These are phyloP conservation scores for Tolypocladium cylindrosporum DNA, from an alignment of 2,329 filamentous ascomycete species.

Conservation along the genomic window DNA sequence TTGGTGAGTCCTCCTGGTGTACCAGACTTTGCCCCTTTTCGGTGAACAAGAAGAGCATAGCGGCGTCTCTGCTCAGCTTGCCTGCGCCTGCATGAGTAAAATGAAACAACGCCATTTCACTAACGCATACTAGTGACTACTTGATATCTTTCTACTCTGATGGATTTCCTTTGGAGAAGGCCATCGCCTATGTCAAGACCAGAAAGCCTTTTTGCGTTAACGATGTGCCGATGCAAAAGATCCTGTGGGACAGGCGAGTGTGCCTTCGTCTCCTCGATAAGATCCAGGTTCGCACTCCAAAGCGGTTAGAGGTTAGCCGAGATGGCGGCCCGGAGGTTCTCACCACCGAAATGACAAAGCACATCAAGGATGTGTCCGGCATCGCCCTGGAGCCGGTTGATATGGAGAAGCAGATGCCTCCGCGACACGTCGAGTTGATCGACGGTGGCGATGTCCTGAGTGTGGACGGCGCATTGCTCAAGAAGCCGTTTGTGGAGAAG, in stretches of 20 bases:
- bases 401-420: conserved; percentile 51
- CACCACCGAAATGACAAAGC: conserved; percentile 68
- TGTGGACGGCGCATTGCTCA: conserved; percentile 73
- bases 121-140: conserved; percentile 54
- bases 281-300: conserved; percentile 81
- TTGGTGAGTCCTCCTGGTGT: conserved; percentile 41
- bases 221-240: conserved; percentile 92
- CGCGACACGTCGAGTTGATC: conserved; percentile 70
- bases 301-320: conserved; percentile 79
- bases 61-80: conserved; percentile 8
- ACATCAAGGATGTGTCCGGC: conserved; percentile 72
- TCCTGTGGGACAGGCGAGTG: conserved; percentile 89
- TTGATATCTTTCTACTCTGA: conserved; percentile 98
- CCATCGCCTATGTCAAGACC: conserved; percentile 87
- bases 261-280: conserved; percentile 83
- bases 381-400: conserved; percentile 63
- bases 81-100: background rate
- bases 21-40: conserved; percentile 7
- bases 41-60: conserved; percentile 25
- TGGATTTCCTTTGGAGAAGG: conserved; percentile 93
- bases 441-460: conserved; percentile 81
- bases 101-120: conserved; percentile 7
- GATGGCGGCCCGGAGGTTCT: conserved; percentile 80
- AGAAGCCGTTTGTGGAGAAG: conserved; percentile 96
- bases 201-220: conserved; percentile 97